Evolutionary conservation across 305 asterid species (phyloP).

Genomic region (Fraxinus sp.): DNA sequence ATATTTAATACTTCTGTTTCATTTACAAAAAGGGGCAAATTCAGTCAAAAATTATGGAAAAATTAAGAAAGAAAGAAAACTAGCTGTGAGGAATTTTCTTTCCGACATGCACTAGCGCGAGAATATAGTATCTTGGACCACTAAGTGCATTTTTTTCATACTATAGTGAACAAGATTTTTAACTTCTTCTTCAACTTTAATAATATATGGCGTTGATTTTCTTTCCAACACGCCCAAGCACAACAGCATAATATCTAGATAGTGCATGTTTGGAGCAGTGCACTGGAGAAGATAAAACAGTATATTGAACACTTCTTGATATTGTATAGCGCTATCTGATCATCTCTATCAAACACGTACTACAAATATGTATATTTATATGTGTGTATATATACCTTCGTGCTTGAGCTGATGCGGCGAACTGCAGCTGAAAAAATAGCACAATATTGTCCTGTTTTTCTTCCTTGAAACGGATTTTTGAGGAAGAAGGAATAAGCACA

Average conservation of each 20-base stretch:
- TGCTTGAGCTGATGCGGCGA: slow-evolving; percentile 7
- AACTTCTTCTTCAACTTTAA: no score
- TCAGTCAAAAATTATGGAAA: not conserved
- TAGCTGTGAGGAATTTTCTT: not conserved
- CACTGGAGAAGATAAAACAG: no score
- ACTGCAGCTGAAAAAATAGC: not conserved
- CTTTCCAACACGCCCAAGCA: no score
- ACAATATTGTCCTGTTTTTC: not conserved
- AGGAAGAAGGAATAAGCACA: not conserved
- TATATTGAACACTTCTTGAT: no score
- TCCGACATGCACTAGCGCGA: not conserved
- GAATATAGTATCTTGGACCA: no score
- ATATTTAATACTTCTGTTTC: not conserved
- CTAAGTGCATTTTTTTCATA: no score
- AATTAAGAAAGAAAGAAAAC: not conserved
- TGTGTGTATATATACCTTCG: slow-evolving; percentile 6
- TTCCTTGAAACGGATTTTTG: not conserved
- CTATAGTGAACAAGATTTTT: no score
- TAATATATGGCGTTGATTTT: no score
- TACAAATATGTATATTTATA: not conserved
- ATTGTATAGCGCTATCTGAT: no score
- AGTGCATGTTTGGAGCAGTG: no score
- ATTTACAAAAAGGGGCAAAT: not conserved
- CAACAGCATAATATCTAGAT: no score
- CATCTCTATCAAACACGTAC: not conserved